Conservation (phyloP, 2,329 filamentous ascomycete genomes). For the Pseudocercospora eumusae region DNA sequence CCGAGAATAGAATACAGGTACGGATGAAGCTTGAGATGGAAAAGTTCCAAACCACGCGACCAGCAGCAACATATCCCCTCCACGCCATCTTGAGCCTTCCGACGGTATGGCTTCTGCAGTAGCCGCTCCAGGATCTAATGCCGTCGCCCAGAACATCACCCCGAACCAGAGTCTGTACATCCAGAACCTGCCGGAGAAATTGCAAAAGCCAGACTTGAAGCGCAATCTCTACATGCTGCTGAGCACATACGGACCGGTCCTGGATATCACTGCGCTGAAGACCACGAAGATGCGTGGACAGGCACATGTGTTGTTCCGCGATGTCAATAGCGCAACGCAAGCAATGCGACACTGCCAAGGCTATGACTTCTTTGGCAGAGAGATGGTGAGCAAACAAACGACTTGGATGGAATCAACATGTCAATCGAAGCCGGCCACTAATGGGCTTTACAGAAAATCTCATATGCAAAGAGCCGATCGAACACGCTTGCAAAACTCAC, state of each 20-base stretch:
- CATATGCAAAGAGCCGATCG: conserved; percentile 88
- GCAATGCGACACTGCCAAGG: conserved; percentile 88
- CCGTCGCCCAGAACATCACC: conserved; percentile 12
- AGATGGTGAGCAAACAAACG: conserved; percentile 65
- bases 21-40: background rate
- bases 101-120: conserved; percentile 14
- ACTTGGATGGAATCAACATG: background rate
- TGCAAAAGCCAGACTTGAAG: conserved; percentile 84
- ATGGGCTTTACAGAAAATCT: conserved; percentile 66
- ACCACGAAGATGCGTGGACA: conserved; percentile 93
- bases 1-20: conserved; percentile 5
- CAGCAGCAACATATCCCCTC: background rate
- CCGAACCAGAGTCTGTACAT: conserved; percentile 71
- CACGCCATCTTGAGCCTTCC: background rate
- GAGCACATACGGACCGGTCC: conserved; percentile 86
- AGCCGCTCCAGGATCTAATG: conserved; percentile 9
- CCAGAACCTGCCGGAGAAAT: conserved; percentile 83
- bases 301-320: conserved; percentile 87
- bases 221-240: conserved; percentile 90
- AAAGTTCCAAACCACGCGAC: conserved; percentile 4
- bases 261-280: conserved; percentile 88
- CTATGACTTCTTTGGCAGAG: conserved; percentile 78
- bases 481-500: conserved; percentile 87
- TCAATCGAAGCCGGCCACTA: conserved; percentile 14
- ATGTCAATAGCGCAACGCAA: conserved; percentile 87